These are phyloP conservation scores for Sporothrix pseudoabietina DNA, from an alignment of 2,329 filamentous ascomycete genomes.

Conservation along the genomic window DNA sequence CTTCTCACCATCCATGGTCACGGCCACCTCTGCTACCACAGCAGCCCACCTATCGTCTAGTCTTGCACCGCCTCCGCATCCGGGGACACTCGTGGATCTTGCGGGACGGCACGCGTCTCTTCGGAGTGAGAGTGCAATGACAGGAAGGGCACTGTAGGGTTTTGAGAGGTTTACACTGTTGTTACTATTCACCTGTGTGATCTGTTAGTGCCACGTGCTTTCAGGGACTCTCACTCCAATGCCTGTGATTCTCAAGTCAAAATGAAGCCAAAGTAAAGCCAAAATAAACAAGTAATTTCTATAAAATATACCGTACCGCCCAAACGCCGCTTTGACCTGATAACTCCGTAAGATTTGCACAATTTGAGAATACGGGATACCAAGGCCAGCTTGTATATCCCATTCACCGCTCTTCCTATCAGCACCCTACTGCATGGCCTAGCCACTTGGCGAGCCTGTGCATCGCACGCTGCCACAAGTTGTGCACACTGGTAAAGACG, in stretches of 20 bases:
- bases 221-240: no score
- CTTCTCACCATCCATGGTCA: neutral
- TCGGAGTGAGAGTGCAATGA: neutral
- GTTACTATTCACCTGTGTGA: neutral
- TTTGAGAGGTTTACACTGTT: neutral
- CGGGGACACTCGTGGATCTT: neutral
- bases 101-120: neutral
- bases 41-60: neutral
- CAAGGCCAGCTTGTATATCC: neutral
- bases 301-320: no score
- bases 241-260: no score
- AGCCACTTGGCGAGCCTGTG: neutral
- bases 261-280: no score
- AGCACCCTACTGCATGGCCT: neutral
- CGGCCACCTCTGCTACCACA: neutral
- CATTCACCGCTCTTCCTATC: neutral
- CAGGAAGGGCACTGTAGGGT: slow-evolving; percentile 21
- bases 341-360: no score
- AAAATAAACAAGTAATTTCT: no score
- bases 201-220: no score
- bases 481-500: neutral
- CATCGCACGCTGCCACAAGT: neutral
- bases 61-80: neutral
- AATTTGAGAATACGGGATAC: neutral
- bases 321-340: no score